Evolutionary conservation across 139 green algal genomes (phyloP), one percentile per base, ranked within the genome.

Genomic region (Micromonas commoda): DNA sequence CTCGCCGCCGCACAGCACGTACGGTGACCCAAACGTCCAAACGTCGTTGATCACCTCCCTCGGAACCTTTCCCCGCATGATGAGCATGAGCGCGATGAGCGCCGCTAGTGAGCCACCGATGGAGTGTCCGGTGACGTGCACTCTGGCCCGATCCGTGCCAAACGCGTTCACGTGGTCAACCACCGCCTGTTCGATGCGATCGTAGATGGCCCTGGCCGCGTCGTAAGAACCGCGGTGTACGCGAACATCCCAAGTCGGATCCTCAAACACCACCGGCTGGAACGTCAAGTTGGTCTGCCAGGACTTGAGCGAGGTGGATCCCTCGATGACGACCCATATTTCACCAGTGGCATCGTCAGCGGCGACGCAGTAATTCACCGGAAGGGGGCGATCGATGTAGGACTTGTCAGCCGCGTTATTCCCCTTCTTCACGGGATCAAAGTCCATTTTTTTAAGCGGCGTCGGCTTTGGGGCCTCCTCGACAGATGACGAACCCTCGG

Each of bases 171-270:
- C 72, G 83, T 97, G 91, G 71, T 95, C 88, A 67, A 89, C 76
- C 39, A 97, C 88, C 51, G 96, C 72, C 2, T 94, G 93, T 65
- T 93, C 84, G 83, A 98, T 93, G n/a, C 87, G 74, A 32, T 90
- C 82, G 80, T 98, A 99, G 80, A 99, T 87, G 6, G 77, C 84
- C 4, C 84, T 37, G 1, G 95, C 94, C 2, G 89, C 86, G 64
- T 94, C 87, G 82, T 99, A 99, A 65, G 96, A 89, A 28, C 95
- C 95, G 4, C 92, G 85, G 85, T 99, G 95, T 35, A 97, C 93
- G 83, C 89, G 92, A 26, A 96, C 84, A 3, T 89, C 89, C 28
- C 96, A 78, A 0, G 53, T 69, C 3, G 86, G 71, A 76, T 96
- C 91, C 86, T 99, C 95, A 87, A 99, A 99, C 9, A 81, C 3